Evolutionary conservation across 371 early-diverging fungal genomes (phyloP).

Genomic region (Globomyces sp.): DNA sequence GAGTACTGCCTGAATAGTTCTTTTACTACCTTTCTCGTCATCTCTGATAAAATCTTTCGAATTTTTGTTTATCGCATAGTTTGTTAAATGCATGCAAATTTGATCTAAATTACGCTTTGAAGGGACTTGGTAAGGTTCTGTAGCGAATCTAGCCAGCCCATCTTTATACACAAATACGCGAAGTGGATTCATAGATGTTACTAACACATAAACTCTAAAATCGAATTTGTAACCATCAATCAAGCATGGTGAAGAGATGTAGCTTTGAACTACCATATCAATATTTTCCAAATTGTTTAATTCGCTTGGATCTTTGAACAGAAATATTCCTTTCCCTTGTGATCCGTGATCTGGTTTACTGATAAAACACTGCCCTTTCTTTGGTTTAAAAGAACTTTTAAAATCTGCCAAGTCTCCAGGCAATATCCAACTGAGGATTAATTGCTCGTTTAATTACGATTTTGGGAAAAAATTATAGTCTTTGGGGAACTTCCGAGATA

Average conservation of each 20-base stretch:
- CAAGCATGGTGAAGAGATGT: constrained; percentile 45
- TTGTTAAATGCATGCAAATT: constrained; percentile 58
- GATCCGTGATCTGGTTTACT: constrained; percentile 53
- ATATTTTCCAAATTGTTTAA: constrained; percentile 21
- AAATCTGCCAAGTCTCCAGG: constrained; percentile 44
- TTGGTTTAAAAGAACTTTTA: constrained; percentile 21
- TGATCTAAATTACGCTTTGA: constrained; percentile 35
- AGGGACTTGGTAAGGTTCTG: constrained; percentile 37
- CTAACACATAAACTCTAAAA: constrained; percentile 53
- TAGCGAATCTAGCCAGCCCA: constrained; percentile 56
- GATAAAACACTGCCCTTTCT: constrained; percentile 35
- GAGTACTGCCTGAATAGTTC: constrained; percentile 38
- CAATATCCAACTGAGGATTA: constrained; percentile 30
- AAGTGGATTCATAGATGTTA: constrained; percentile 48
- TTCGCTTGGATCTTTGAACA: constrained; percentile 37
- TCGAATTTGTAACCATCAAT: constrained; percentile 57
- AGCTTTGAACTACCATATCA: constrained; percentile 48
- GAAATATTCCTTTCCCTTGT: constrained; percentile 58
- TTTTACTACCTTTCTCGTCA: constrained; percentile 40
- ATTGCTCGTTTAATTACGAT: constrained; percentile 18
- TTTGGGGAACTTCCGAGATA: constrained; percentile 44
- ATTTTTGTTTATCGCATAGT: constrained; percentile 58
- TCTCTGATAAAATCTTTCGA: constrained; percentile 36
- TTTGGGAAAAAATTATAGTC: constrained; percentile 54
- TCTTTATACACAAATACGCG: constrained; percentile 49